Base-by-base conservation (phyloP, 2,329 filamentous ascomycete genomes). In the Colletotrichum cordylinicola region DNA sequence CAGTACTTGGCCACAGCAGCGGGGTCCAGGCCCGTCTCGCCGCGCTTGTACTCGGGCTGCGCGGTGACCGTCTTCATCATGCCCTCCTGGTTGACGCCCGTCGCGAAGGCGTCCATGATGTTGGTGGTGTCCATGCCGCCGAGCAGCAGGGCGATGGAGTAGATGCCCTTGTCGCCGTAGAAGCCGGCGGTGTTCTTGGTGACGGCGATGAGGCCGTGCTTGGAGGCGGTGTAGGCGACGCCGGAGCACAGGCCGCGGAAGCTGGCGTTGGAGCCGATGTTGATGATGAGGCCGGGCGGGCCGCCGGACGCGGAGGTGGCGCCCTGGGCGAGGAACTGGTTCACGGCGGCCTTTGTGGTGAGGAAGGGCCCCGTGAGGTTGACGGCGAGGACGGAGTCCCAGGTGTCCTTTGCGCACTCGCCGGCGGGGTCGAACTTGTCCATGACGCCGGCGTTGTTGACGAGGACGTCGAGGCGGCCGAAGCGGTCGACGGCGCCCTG, bases 371-470 rank as follows among this genome's bases (percentile, higher is more conserved):
- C 91, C 4, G 89, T 92, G 55, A 92, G 82, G 79, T 93, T 93
- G 78, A 92, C 83, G 21, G 84, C 86, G 55, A 93, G 85, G 10
- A 92, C 88, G 6, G 83, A 83, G 77, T 92, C 86, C 90, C 90
- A 93, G 2, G 86, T 79, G 4, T 82, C 82, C 74, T 85, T 84
- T n/a, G 88, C 83, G 69, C 88, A 81, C 15, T 85, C 84, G 27
- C 88, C 90, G 0, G 88, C 88, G 1, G 89, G 87, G 65, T 90
- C 87, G 78, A 92, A 91, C 35, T 82, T 84, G 79, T 93, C 91
- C 85, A 91, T 89, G 74, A 92, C 85, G 37, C 88, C 91, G 15
- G 90, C 90, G 77, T 90, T 91, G 83, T 92, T 91, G 80, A 92
- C 82, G 8, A 93, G 83, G 24, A 91, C 84, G 81, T 93, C 91